Evolutionary conservation across 2,329 filamentous ascomycete species (phyloP).

Genomic region (Grosmannia penicillata): DNA sequence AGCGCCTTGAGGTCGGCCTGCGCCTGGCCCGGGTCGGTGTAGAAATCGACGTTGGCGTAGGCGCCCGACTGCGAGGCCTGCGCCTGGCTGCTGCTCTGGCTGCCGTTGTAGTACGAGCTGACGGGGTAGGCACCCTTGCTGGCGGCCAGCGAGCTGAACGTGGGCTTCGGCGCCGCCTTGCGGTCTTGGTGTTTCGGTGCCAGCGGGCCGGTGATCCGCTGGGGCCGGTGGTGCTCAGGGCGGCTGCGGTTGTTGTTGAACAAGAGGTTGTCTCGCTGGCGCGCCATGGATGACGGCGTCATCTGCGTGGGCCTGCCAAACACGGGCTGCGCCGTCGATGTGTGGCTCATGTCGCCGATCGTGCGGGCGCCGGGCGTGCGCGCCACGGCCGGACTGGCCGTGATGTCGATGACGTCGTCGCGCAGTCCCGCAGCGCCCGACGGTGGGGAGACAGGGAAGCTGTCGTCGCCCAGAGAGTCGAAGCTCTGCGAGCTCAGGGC

Average conservation of each 20-base stretch:
- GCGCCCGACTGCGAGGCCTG: constrained; percentile 1
- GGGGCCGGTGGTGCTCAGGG: constrained; percentile 41
- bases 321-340: constrained; percentile 12
- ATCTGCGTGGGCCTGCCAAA: constrained; percentile 18
- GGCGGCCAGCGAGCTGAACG: constrained; percentile 30
- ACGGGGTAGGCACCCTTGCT: constrained; percentile 8
- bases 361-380: not conserved
- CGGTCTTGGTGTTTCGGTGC: constrained; percentile 31
- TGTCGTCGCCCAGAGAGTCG: not conserved
- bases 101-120: constrained; percentile 12
- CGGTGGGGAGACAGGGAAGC: constrained; percentile 14
- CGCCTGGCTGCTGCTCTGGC: not conserved
- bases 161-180: constrained; percentile 28
- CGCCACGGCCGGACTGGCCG: constrained; percentile 14
- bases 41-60: constrained; percentile 22
- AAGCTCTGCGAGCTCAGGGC: constrained; percentile 14
- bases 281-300: constrained; percentile 29
- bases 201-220: constrained; percentile 30
- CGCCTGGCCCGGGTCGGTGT: constrained; percentile 57
- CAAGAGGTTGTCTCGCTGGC: constrained; percentile 37
- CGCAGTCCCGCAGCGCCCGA: constrained; percentile 22
- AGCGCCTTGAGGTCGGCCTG: constrained; percentile 65
- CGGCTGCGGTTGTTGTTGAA: constrained; percentile 36
- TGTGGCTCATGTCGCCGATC: not conserved
- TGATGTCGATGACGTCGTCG: constrained; percentile 17